Base-by-base conservation (phyloP, 83 land plant genomes). In the Larix sibirica region DNA sequence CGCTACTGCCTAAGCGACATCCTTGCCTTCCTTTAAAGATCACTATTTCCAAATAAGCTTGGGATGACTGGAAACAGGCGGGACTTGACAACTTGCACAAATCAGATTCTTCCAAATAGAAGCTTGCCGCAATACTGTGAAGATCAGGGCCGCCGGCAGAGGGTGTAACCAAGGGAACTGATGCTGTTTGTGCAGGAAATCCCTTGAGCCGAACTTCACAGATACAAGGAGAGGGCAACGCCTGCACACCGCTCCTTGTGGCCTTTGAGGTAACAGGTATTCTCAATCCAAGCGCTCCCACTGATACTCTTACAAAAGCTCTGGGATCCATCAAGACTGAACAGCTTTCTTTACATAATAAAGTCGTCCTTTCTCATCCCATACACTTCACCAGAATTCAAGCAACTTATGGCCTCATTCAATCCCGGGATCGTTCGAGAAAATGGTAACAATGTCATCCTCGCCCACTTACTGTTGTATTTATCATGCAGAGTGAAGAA, bases 141-240 rank as follows among this genome's bases (percentile, higher is more conserved):
- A 85, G 56, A 67, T 92, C 88, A 10, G 89, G 91, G 44, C 74
- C 73, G 2, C 83, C 79, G 38, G 93, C 77, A 14, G 94, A 67
- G 1, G 89, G 24, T 3, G 79, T 20, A 18, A 96, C 73, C 9
- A 93, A 44, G 6, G 99, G 94, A 31, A 95, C 87, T 24, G 91
- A 80, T 18, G 90, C 86, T 24, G 87, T 89, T 79, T 96, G 95
- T 10, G 84, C 86, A 2, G 95, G 94, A 79, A 95, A 95, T n/a
- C 92, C 86, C 2, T 84, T 86, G 50, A 96, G 90, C 40, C 90
- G 88, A 33, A 96, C 90, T 86, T 96, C 93, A 81, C 99, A 96
- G 24, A 69, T 78, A 86, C 89, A 95, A 24, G 96, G 84, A 62
- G 92, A 87, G 13, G 93, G 80, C 8, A 84, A 67, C 12, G 91